Evolutionary conservation across 2,329 filamentous ascomycete genomes (phyloP).

Genomic region (Stagonosporopsis chrysanthemi): DNA sequence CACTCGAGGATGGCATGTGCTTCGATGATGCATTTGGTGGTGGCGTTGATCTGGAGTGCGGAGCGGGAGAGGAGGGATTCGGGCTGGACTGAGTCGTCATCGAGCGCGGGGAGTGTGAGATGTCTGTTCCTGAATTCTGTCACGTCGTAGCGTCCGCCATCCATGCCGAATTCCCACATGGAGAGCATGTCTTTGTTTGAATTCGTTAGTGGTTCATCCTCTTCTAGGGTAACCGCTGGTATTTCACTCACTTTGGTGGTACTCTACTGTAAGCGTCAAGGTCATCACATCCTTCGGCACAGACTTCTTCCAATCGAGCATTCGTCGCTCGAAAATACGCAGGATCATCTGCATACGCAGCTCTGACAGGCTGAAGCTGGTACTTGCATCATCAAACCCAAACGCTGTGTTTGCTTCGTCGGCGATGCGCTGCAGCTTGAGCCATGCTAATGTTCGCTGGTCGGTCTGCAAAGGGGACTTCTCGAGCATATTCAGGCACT

Average conservation of each 20-base stretch:
- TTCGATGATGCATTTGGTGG: slow-evolving; percentile 43
- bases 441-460: slow-evolving; percentile 38
- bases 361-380: slow-evolving; percentile 47
- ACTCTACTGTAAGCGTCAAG: slow-evolving; percentile 39
- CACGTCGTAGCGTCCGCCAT: slow-evolving; percentile 46
- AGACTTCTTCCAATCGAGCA: slow-evolving; percentile 47
- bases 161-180: slow-evolving; percentile 51
- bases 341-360: slow-evolving; percentile 47
- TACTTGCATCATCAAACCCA: slow-evolving; percentile 49
- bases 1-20: slow-evolving; percentile 45
- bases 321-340: slow-evolving; percentile 45
- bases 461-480: slow-evolving; percentile 45
- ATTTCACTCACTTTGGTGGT: slow-evolving; percentile 30
- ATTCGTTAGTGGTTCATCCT: background rate
- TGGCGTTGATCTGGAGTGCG: slow-evolving; percentile 46
- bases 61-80: slow-evolving; percentile 44
- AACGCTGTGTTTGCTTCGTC: slow-evolving; percentile 49
- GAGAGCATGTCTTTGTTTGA: slow-evolving; percentile 35
- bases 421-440: slow-evolving; percentile 46
- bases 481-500: slow-evolving; percentile 40
- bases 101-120: slow-evolving; percentile 43
- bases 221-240: background rate
- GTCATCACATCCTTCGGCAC: slow-evolving; percentile 43
- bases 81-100: slow-evolving; percentile 44
- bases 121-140: slow-evolving; percentile 46